Evolutionary conservation across 306 rosid species (phyloP), one percentile per base, ranked within the genome.

Genomic region (Malus sylvestris): DNA sequence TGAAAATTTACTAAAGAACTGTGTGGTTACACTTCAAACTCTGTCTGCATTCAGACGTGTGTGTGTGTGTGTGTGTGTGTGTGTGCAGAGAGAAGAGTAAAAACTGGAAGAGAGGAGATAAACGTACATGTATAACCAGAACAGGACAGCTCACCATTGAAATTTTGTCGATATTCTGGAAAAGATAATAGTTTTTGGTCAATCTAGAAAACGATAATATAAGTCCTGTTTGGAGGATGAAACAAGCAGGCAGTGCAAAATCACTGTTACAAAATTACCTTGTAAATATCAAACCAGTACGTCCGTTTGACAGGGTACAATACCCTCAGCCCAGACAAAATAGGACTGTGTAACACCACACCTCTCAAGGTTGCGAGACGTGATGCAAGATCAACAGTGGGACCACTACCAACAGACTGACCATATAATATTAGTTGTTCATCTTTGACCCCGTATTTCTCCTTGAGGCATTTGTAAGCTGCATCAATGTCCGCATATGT

Each of bases 381-480:
- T 35, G 98, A 90, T 71, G 98, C 93, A 64, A 93, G 96, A 76
- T 93, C 97, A 79, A 93, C 87, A 7, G 97, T 93, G 68, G 97
- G 98, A 46, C 98, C 98, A 74, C 97, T 93, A 67, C 98, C 97
- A 82, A 93, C 97, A 73, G 97, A 93, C 72, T 91, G 98, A 75
- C 98, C 98, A 75, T 93, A 91, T 76, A 91, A 79, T 83, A 93
- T 91, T 73, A 93, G 87, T 66, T 93, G 93, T 29, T 93, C 96
- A 75, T 93, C 96, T 79, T 86, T 88, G 52, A 91, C 91, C 67
- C 91, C 96, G 10, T 87, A 93, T 78, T 90, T 80, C 85, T 93
- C 98, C 82, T 88, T 89, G 68, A 91, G 92, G 86, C 93, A 93
- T 81, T 90, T 87, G 81, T 93, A 91, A 55, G 93, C 97, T 71